Evolutionary conservation across 495 filamentous ascomycete species (phyloP).

Genomic region (Aspergillus steynii): DNA sequence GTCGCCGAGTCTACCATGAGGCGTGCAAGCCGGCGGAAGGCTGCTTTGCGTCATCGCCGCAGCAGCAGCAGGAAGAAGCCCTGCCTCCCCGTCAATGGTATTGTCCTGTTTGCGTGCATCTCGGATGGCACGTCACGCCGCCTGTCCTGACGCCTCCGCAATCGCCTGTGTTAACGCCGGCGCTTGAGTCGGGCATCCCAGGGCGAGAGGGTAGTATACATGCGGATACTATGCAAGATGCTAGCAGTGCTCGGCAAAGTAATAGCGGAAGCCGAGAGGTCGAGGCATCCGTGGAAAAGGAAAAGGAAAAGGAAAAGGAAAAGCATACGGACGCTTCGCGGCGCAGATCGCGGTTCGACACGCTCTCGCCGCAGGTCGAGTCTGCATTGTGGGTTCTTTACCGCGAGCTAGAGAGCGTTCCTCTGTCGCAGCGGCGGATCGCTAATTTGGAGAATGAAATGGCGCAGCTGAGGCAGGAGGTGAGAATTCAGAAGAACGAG

Average conservation of each 20-base stretch:
- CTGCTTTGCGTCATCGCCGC: conserved; percentile 1
- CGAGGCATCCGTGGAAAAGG: not conserved
- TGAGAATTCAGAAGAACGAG: conserved; percentile 16
- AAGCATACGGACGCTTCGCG: not conserved
- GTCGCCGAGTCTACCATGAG: conserved; percentile 12
- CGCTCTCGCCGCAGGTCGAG: conserved; percentile 22
- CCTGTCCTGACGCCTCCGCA: conserved; percentile 15
- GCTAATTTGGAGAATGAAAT: conserved; percentile 16
- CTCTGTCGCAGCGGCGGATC: conserved; percentile 14
- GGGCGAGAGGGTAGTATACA: no score
- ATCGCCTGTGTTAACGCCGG: conserved; percentile 9
- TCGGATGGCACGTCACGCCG: conserved; percentile 15
- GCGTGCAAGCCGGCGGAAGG: conserved; percentile 12
- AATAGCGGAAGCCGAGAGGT: not conserved
- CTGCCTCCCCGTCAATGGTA: conserved; percentile 7
- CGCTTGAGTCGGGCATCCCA: not conserved
- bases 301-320: not conserved
- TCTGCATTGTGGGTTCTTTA: conserved; percentile 19
- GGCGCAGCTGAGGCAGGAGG: conserved; percentile 12
- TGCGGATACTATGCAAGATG: no score
- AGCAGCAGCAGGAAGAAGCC: no score
- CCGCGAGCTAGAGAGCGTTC: conserved; percentile 20
- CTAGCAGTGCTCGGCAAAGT: no score
- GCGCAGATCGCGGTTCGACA: conserved; percentile 17
- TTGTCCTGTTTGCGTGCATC: conserved; percentile 16